These are phyloP conservation scores for Combretum micranthum DNA, from an alignment of 345 rosid genomes.

Conservation along the genomic window DNA sequence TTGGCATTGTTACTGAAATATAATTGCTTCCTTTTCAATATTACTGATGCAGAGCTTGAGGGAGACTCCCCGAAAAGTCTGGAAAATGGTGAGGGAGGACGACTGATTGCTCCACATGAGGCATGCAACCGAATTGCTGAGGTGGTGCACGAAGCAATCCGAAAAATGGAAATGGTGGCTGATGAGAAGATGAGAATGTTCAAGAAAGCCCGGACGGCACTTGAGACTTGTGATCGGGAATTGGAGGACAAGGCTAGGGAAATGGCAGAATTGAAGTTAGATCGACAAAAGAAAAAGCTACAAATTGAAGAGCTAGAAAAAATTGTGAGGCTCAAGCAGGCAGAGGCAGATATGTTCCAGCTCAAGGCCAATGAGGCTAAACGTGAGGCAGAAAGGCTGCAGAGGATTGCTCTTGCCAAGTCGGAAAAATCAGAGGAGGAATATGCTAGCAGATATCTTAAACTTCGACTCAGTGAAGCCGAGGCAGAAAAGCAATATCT, in stretches of 20 bases:
- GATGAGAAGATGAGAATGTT: constrained; percentile 93
- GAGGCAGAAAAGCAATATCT: constrained; percentile 97
- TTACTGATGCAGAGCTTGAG: constrained; percentile 56
- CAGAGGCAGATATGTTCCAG: constrained; percentile 99
- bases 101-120: constrained; percentile 84
- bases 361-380: constrained; percentile 90
- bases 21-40: background rate
- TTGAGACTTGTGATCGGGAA: constrained; percentile 83
- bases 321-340: constrained; percentile 88
- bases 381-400: constrained; percentile 81
- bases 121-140: constrained; percentile 95
- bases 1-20: background rate
- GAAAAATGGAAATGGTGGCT: constrained; percentile 97
- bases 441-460: constrained; percentile 77
- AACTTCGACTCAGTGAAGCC: constrained; percentile 86
- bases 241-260: constrained; percentile 92
- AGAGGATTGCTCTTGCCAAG: constrained; percentile 84
- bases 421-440: constrained; percentile 92
- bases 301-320: constrained; percentile 91
- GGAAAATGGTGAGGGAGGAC: constrained; percentile 75
- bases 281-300: constrained; percentile 66
- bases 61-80: constrained; percentile 76
- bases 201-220: constrained; percentile 73
- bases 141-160: constrained; percentile 87
- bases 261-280: constrained; percentile 62